These are phyloP conservation scores for Alternaria sp. DNA, from an alignment of 2,329 filamentous ascomycete species.

Conservation along the genomic window DNA sequence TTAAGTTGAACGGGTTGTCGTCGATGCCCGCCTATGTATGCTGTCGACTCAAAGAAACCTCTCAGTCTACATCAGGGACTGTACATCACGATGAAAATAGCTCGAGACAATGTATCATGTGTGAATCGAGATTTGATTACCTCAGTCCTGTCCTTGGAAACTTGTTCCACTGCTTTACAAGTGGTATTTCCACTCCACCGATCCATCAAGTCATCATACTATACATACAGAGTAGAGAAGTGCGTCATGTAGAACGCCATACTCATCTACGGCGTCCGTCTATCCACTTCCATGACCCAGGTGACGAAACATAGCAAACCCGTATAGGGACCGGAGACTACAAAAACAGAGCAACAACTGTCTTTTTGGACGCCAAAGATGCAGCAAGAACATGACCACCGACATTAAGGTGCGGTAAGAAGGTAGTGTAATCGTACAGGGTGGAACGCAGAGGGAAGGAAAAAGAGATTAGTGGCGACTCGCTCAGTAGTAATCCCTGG, in stretches of 20 bases:
- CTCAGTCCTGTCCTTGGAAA: neutral
- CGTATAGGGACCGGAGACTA: neutral
- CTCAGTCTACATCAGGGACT: neutral
- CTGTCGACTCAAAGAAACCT: neutral
- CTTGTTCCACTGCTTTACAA: slow-evolving; percentile 6
- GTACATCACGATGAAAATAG: neutral
- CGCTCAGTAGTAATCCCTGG: slow-evolving; percentile 79
- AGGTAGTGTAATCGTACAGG: slow-evolving; percentile 26
- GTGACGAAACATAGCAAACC: slow-evolving; percentile 17
- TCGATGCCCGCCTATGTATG: neutral
- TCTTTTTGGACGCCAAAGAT: slow-evolving; percentile 45
- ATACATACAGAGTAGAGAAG: slow-evolving; percentile 40
- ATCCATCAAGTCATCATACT: slow-evolving; percentile 14
- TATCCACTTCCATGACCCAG: slow-evolving; percentile 22
- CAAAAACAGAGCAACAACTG: slow-evolving; percentile 9
- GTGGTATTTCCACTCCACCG: slow-evolving; percentile 4
- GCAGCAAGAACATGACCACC: slow-evolving; percentile 24
- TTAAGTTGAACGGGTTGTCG: neutral
- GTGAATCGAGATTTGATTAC: neutral
- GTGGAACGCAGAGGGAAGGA: neutral
- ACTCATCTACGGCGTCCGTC: slow-evolving; percentile 15
- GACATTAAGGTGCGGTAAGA: slow-evolving; percentile 21
- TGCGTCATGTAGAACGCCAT: slow-evolving; percentile 25
- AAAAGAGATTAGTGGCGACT: slow-evolving; percentile 4
- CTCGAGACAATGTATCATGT: neutral